Percentiles rank a stretch among this genome's conserved stretches.
These are phyloP conservation scores for Tagetes erecta DNA, from an alignment of 129 eudicot species.

Conservation along the genomic window DNA sequence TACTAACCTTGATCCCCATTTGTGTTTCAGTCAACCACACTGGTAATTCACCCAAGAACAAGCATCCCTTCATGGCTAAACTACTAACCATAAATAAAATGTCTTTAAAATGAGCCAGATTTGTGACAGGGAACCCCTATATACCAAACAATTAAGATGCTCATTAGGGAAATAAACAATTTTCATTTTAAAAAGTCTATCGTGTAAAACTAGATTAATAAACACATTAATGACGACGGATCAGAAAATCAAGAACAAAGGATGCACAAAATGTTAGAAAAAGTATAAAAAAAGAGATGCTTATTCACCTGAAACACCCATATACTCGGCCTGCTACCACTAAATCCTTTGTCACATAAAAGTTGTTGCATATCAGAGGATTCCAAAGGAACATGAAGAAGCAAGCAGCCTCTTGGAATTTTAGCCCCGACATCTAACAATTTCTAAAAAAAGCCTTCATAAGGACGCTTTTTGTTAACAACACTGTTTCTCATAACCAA, in stretches of 20 bases:
- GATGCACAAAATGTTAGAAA: background rate
- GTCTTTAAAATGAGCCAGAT: slow-evolving; percentile 59
- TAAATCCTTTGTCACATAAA: slow-evolving; percentile 65
- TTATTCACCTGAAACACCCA: slow-evolving; percentile 77
- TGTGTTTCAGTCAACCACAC: slow-evolving; percentile 60
- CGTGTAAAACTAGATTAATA: background rate
- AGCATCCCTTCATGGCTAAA: slow-evolving; percentile 76
- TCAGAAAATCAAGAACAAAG: background rate
- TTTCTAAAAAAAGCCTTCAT: slow-evolving; percentile 42
- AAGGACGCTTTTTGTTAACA: slow-evolving; percentile 31
- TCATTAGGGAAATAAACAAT: background rate
- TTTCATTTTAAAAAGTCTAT: background rate
- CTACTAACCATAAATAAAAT: slow-evolving; percentile 49
- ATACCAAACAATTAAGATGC: background rate
- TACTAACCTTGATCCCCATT: slow-evolving; percentile 52
- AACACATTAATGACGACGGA: background rate
- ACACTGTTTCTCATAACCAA: background rate
- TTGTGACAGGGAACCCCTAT: slow-evolving; percentile 76
- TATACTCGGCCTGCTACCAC: slow-evolving; percentile 75
- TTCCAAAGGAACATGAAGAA: slow-evolving; percentile 69
- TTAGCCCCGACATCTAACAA: slow-evolving; percentile 74
- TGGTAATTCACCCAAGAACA: slow-evolving; percentile 84
- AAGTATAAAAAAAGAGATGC: background rate
- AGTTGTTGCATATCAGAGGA: slow-evolving; percentile 60
- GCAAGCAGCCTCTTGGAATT: slow-evolving; percentile 73